Evolutionary conservation across 495 filamentous ascomycete species (phyloP), one percentile per base, ranked within the genome.

Genomic region (Gamarada debralockiae): DNA sequence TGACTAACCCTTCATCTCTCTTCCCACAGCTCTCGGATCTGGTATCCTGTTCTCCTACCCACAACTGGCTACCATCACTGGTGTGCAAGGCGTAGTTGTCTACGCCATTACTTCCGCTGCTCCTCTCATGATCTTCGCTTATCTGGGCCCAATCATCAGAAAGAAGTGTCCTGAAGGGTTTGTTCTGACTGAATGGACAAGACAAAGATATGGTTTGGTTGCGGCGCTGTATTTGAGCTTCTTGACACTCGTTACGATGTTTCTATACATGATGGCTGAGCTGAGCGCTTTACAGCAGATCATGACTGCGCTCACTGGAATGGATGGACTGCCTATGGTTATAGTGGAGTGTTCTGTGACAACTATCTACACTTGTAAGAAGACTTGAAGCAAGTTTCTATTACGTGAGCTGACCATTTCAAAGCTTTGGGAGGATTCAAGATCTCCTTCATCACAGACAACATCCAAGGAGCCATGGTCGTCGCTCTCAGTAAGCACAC

Each of bases 181-280:
- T 52, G 84, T 90, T 43, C 69, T 90, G 42, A 90, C 86, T 0
- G 87, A 89, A 69, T 90, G 86, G 87, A 85, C 84, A 24, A 72
- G 84, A 27, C 83, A 88, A 65, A 72, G 87, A 49, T 90, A 86
- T 67, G 86, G 86, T 0, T 42, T 73, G 3, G 60, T 82, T 29
- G 73, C 86, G 8, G 81, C 82, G 3, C 63, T 89, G 6, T 90
- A 83, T 57, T 67, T 90, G 40, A 86, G 85, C 60, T 75, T 84
- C 60, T 67, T 88, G 65, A 85, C 83, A 52, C 78, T 89, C n/a
- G 78, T 86, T 38, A 89, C 87, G 2, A 73, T 90, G 51, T 90
- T 90, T 59, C 62, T 90, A 25, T 90, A 89, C 72, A 90, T 90
- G 87, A 82, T 90, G 6, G 81, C 86, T 9, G 86, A 90, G 65